Conservation (phyloP, 495 filamentous ascomycete species). For the Penicillium goetzii region DNA sequence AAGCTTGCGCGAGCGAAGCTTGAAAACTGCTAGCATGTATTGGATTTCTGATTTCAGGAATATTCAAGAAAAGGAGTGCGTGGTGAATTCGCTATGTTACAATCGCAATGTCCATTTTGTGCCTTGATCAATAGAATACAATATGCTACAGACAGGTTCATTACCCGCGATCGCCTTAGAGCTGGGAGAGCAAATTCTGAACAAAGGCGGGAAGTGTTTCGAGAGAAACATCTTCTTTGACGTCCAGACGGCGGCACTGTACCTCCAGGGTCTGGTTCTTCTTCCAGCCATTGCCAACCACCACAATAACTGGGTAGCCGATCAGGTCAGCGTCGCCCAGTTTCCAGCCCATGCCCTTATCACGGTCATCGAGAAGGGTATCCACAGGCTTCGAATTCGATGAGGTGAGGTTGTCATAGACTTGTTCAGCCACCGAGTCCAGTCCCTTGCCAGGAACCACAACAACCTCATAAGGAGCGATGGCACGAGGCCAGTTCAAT, state of each 20-base stretch:
- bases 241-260: slow-evolving; percentile 67
- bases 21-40: background rate
- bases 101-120: background rate
- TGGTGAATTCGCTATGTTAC: slow-evolving; percentile 11
- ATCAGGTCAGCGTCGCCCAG: slow-evolving; percentile 85
- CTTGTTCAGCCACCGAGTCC: slow-evolving; percentile 52
- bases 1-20: background rate
- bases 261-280: slow-evolving; percentile 68
- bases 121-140: slow-evolving; percentile 5
- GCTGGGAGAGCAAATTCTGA: slow-evolving; percentile 43
- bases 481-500: slow-evolving; percentile 84
- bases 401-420: slow-evolving; percentile 61
- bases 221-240: slow-evolving; percentile 52
- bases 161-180: slow-evolving; percentile 29
- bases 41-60: background rate
- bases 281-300: slow-evolving; percentile 77
- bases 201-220: slow-evolving; percentile 44
- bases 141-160: slow-evolving; percentile 10
- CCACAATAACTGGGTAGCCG: slow-evolving; percentile 81
- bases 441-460: slow-evolving; percentile 62
- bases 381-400: slow-evolving; percentile 47
- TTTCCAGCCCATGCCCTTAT: slow-evolving; percentile 75
- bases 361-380: slow-evolving; percentile 77
- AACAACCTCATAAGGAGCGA: slow-evolving; percentile 83
- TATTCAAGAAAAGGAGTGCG: background rate